phyloP scores from a whole-genome alignment of 495 filamentous ascomycete species.

The Entonaema liquescens region DNA sequence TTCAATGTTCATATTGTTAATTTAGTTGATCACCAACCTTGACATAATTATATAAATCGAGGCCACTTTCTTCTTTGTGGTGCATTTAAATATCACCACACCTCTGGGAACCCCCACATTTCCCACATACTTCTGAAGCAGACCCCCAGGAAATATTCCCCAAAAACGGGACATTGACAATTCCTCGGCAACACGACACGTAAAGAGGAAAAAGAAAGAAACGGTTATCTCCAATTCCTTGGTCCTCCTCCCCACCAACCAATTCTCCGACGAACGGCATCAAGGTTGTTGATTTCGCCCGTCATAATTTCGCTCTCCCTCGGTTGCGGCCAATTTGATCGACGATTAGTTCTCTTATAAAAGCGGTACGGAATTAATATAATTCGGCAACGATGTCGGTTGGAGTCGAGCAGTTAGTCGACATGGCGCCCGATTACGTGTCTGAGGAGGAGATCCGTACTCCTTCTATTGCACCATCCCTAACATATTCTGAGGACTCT shows the following conservation, averaged over 20 bases:
- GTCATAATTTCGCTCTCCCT: not conserved
- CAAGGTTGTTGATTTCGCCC: conserved; percentile 7
- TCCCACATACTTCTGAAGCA: conserved; percentile 13
- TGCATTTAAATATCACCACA: conserved; percentile 16
- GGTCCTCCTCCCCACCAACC: conserved; percentile 27
- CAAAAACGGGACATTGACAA: conserved; percentile 12
- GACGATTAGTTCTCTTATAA: not conserved
- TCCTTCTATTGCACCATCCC: conserved; percentile 57
- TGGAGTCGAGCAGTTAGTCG: conserved; percentile 26
- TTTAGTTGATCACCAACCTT: not conserved
- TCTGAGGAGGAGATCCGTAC: conserved; percentile 48
- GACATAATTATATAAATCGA: conserved; percentile 8
- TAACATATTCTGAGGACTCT: conserved; percentile 59
- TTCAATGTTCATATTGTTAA: conserved; percentile 1
- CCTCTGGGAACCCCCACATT: conserved; percentile 20
- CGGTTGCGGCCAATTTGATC: not conserved
- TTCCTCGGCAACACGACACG: conserved; percentile 25
- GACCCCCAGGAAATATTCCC: conserved; percentile 3
- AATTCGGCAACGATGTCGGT: conserved; percentile 33
- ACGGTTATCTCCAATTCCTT: conserved; percentile 13
- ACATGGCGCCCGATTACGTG: conserved; percentile 43
- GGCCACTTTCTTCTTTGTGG: conserved; percentile 8
- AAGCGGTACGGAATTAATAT: not conserved
- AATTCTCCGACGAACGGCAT: conserved; percentile 2
- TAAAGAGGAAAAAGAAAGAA: conserved; percentile 14